phyloP scores from a whole-genome alignment of 441 rosid species.

The Rhodomyrtus psidioides region DNA sequence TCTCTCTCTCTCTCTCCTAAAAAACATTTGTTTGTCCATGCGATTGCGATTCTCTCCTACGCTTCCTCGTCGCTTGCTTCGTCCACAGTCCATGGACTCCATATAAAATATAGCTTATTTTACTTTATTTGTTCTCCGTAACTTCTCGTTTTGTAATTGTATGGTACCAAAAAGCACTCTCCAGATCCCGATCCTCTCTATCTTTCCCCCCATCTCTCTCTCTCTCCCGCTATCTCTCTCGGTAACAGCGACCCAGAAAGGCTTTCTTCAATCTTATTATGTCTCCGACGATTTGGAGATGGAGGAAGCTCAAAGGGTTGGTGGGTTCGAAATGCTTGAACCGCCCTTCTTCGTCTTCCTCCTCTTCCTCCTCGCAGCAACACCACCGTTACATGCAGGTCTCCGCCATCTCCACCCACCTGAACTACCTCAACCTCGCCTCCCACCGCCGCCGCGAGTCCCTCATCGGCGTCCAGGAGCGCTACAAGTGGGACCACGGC shows the following conservation, averaged over 20 bases:
- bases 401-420: constrained; percentile 12
- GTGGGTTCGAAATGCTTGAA: not conserved
- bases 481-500: constrained; percentile 67
- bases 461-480: constrained; percentile 39
- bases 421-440: constrained; percentile 28
- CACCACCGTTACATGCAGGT: not conserved
- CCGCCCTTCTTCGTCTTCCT: not conserved
- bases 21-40: not conserved
- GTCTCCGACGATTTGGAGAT: constrained; percentile 59
- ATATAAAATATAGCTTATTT: not conserved
- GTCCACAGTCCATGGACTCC: not conserved
- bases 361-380: not conserved
- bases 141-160: not conserved
- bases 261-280: not conserved
- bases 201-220: not conserved
- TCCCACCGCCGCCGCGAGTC: constrained; percentile 34
- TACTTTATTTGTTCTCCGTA: not conserved
- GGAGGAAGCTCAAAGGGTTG: constrained; percentile 42
- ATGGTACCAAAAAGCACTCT: not conserved
- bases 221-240: not conserved
- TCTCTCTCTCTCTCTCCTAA: not conserved
- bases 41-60: not conserved
- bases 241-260: not conserved
- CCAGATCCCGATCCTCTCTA: constrained; percentile 2
- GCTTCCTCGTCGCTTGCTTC: not conserved